phyloP scores from a whole-genome alignment of 495 filamentous ascomycete genomes.

The Opeltia flavorubescens region DNA sequence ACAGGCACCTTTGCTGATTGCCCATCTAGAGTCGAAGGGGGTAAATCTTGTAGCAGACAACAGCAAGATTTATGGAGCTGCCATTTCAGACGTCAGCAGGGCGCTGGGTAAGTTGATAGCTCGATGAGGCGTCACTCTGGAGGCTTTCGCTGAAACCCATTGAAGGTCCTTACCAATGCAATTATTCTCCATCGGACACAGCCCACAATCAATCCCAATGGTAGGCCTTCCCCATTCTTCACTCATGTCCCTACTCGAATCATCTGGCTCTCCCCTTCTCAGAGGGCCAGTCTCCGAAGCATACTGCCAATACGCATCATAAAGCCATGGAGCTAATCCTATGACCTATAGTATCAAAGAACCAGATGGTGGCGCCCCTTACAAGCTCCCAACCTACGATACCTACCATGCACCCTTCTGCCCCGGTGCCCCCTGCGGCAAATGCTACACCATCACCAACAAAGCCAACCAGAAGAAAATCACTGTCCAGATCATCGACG shows the following conservation, averaged over 20 bases:
- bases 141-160: neutral
- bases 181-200: neutral
- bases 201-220: neutral
- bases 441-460: slow-evolving; percentile 5
- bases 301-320: no score
- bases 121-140: no score
- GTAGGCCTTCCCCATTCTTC: neutral
- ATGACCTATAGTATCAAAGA: neutral
- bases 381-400: neutral
- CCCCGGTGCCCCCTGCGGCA: slow-evolving; percentile 1
- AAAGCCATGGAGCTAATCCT: no score
- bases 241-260: no score
- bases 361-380: neutral
- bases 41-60: neutral
- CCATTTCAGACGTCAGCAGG: neutral
- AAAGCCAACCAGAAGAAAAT: neutral
- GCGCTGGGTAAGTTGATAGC: neutral
- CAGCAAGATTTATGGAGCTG: neutral
- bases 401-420: neutral
- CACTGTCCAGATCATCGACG: slow-evolving; percentile 8
- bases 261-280: no score
- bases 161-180: neutral
- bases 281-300: no score
- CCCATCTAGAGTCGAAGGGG: neutral
- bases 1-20: no score